phyloP scores from a whole-genome alignment of 2,329 filamentous ascomycete species.

The Calonectria pauciramosa region DNA sequence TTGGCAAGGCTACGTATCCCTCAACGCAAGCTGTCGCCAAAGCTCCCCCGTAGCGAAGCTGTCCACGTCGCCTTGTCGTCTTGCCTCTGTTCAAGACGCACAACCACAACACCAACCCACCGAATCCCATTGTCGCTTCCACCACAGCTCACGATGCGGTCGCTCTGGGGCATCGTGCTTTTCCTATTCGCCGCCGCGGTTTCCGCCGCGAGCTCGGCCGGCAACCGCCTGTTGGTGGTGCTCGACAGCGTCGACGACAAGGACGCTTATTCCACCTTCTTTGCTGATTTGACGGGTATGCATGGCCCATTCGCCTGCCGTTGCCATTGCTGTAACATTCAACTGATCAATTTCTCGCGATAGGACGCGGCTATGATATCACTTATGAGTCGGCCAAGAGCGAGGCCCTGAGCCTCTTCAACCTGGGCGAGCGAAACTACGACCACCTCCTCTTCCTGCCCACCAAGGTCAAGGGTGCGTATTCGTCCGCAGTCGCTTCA shows the following conservation, averaged over 20 bases:
- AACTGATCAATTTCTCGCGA: conserved; percentile 38
- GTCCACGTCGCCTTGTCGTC: conserved; percentile 38
- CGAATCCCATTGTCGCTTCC: background rate
- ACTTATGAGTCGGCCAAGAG: conserved; percentile 88
- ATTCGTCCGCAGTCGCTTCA: conserved; percentile 13
- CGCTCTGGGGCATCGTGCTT: conserved; percentile 78
- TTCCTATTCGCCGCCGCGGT: conserved; percentile 76
- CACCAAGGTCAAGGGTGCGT: conserved; percentile 86
- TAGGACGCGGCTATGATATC: conserved; percentile 87
- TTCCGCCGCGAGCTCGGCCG: conserved; percentile 83
- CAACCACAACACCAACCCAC: conserved; percentile 23
- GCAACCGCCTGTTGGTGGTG: conserved; percentile 86
- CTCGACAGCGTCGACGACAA: conserved; percentile 87
- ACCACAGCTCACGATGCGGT: conserved; percentile 71
- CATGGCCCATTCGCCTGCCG: conserved; percentile 16
- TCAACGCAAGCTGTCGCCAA: conserved; percentile 48
- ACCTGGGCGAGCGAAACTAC: conserved; percentile 87
- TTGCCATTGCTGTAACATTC: background rate
- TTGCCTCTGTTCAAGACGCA: conserved; percentile 30
- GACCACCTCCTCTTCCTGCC: conserved; percentile 94
- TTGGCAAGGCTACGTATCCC: conserved; percentile 55
- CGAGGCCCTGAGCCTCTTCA: conserved; percentile 82
- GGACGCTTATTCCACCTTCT: conserved; percentile 85
- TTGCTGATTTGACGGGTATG: conserved; percentile 79
- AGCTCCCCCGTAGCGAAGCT: conserved; percentile 45